phyloP scores from a whole-genome alignment of 257 asterid species.

The Solanum lycopersicoides region DNA sequence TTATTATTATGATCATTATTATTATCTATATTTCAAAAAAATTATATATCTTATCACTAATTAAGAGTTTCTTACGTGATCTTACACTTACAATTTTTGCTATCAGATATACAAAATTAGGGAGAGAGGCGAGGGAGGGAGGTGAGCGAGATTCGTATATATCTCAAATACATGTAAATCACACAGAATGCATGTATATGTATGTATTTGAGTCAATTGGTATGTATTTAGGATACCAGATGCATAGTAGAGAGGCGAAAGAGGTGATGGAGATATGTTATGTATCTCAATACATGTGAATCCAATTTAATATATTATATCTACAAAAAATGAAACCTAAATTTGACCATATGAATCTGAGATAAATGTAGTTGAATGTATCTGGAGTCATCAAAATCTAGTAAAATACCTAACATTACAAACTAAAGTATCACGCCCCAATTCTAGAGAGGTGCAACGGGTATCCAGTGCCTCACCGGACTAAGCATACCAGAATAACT shows the following conservation, averaged over 20 bases:
- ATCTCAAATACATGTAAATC: not conserved
- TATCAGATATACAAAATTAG: not conserved
- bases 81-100: not conserved
- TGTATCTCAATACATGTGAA: not conserved
- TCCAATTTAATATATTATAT: too few species aligned
- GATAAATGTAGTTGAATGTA: too few species aligned
- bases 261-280: not conserved
- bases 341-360: not conserved
- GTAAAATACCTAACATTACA: not conserved
- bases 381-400: too few species aligned
- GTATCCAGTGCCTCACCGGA: not conserved
- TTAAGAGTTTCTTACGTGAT: not conserved
- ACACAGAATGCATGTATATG: not conserved
- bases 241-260: not conserved
- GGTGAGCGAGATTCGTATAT: not conserved
- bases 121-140: not conserved
- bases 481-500: not conserved
- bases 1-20: too few species aligned
- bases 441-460: not conserved
- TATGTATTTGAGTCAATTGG: too few species aligned
- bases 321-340: not conserved
- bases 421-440: not conserved
- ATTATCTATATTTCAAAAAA: too few species aligned
- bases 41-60: too few species aligned
- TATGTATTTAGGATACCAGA: not conserved